Conservation (phyloP, 1,139 yeast species). For the Hemisphaericaspora xylanilytica region DNA sequence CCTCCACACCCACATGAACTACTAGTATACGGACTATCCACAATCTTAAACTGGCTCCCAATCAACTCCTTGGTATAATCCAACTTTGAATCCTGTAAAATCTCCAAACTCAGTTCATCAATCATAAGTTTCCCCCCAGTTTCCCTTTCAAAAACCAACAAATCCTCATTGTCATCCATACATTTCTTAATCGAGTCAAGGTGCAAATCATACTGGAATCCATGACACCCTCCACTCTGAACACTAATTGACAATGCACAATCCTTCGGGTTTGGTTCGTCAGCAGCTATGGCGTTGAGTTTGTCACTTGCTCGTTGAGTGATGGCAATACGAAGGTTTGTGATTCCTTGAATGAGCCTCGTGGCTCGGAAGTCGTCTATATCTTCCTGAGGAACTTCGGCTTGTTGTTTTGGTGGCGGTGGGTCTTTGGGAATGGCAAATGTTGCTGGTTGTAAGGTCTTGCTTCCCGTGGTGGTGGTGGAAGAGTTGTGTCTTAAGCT, state of each 20-base stretch:
- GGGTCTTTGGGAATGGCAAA: constrained; percentile 24
- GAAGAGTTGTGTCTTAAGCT: constrained; percentile 6
- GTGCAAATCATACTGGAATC: constrained; percentile 83
- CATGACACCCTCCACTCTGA: constrained; percentile 98
- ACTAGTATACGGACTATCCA: constrained; percentile 85
- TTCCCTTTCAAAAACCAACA: constrained; percentile 61
- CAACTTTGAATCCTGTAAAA: constrained; percentile 80
- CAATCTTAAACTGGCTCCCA: constrained; percentile 90
- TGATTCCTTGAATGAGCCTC: constrained; percentile 32
- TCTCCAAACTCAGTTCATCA: constrained; percentile 77
- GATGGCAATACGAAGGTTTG: constrained; percentile 39
- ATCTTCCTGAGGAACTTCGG: constrained; percentile 22
- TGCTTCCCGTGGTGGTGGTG: constrained; percentile 11
- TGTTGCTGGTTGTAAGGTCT: constrained; percentile 25
- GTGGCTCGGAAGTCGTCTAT: constrained; percentile 31
- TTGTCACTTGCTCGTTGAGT: constrained; percentile 45
- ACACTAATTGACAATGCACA: constrained; percentile 75
- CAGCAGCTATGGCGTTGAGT: constrained; percentile 52
- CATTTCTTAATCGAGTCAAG: constrained; percentile 52
- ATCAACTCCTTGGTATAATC: constrained; percentile 92
- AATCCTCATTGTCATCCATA: constrained; percentile 28
- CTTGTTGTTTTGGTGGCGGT: constrained; percentile 5
- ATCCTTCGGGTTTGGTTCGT: constrained; percentile 55
- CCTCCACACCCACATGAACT: constrained; percentile 97
- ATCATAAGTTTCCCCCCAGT: constrained; percentile 66